Evolutionary conservation across 1,139 yeast genomes (phyloP), one percentile per base, ranked within the genome.

Genomic region (Saccharomyces hybrid): DNA sequence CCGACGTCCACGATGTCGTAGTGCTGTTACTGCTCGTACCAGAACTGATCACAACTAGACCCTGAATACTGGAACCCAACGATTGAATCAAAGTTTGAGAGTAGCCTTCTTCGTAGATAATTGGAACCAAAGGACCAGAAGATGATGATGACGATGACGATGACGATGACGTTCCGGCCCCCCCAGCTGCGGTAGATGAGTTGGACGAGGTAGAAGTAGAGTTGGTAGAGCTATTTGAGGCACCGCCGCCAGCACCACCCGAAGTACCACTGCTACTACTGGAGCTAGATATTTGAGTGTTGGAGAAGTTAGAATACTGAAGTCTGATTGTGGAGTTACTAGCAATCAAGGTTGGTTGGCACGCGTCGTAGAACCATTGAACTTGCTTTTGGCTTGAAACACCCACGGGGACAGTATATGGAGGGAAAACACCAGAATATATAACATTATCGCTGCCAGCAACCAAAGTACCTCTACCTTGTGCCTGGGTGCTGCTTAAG

Each of bases 401-500:
- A 50, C 68, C 69, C 5, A 64, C 57, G 9, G 68, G 66, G n/a
- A 62, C 59, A 19, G 62, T 58, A 19, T 52, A 53, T 31, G 68
- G 66, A 27, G 67, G 62, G 27, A 65, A 56, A 24, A 62, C 56
- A 48, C 69, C 70, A 12, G 70, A 58, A 56, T 62, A 68, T 32
- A 68, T 63, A 21, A 61, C 53, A 9, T 60, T 60, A 42, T 53
- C 57, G 47, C 55, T 55, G 38, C 56, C 59, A 32, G 64, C 65
- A 42, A 65, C 54, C 48, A 67, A 51, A 16, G 65, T 60, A 42
- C 69, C 70, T 55, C 70, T 66, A 19, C 60, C 63, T n/a, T 48
- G 49, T 0, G 67, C 47, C 12, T 51, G 49, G 14, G 62, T 51
- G 47, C 62, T 59, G 42, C 54, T 58, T 14, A 70, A 70, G 21